These are phyloP conservation scores for Hypoxylon sp. DNA, from an alignment of 2,329 filamentous ascomycete species.

Conservation along the genomic window DNA sequence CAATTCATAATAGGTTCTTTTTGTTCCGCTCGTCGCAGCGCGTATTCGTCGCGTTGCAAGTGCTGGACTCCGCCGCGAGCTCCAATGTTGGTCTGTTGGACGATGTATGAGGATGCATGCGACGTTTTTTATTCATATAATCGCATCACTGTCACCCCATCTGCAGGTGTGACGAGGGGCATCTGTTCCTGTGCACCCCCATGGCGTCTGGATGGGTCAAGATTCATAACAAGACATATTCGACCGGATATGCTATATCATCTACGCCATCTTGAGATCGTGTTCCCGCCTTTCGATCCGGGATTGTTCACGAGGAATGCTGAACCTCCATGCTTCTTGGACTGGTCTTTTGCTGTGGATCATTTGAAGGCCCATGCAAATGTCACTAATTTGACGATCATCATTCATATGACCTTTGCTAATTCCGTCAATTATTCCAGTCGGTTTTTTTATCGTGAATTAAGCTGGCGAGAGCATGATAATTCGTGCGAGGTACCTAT, in stretches of 20 bases:
- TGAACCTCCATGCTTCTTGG: background rate
- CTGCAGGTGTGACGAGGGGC: background rate
- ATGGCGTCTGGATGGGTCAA: conserved; percentile 2
- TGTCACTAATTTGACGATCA: conserved; percentile 7
- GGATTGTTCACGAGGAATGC: background rate
- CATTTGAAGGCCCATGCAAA: conserved; percentile 19
- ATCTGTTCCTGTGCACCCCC: background rate
- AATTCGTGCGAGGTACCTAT: background rate
- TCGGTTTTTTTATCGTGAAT: background rate
- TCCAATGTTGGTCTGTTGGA: conserved; percentile 15
- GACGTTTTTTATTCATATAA: conserved; percentile 23
- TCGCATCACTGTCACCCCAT: conserved; percentile 10
- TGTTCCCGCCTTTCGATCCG: conserved; percentile 9
- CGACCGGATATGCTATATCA: conserved; percentile 10
- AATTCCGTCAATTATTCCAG: background rate
- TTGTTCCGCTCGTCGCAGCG: conserved; percentile 4
- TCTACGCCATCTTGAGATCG: conserved; percentile 24
- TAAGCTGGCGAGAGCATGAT: background rate
- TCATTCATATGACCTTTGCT: conserved; percentile 6
- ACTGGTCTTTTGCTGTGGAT: conserved; percentile 20
- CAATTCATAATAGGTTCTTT: background rate
- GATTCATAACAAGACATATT: conserved; percentile 21
- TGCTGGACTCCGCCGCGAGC: conserved; percentile 14
- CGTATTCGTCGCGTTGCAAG: conserved; percentile 22
- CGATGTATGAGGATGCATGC: conserved; percentile 29